A percentile compares a stretch with the other conserved stretches of the same genome.
phyloP scores from a whole-genome alignment of 805 yeast species.

The Spathaspora passalidarum region DNA sequence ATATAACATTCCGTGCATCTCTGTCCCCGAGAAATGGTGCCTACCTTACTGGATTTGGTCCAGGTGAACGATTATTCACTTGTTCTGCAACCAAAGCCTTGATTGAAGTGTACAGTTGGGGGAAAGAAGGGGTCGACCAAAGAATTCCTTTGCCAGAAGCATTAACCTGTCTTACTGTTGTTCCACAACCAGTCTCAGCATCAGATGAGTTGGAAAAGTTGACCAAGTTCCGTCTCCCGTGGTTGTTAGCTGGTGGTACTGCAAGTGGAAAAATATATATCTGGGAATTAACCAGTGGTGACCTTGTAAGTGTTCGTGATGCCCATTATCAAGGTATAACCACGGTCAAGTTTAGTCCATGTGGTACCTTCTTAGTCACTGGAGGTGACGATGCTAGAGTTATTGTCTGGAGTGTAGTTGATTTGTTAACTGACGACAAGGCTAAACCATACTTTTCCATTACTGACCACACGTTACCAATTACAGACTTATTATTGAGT shows the following conservation, averaged over 20 bases:
- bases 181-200: slow-evolving; percentile 29
- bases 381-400: slow-evolving; percentile 83
- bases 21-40: slow-evolving; percentile 46
- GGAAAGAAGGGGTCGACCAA: slow-evolving; percentile 73
- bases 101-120: slow-evolving; percentile 67
- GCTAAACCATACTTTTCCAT: slow-evolving; percentile 57
- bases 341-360: slow-evolving; percentile 53
- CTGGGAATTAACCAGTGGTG: slow-evolving; percentile 84
- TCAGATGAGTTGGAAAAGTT: slow-evolving; percentile 16
- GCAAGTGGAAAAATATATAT: slow-evolving; percentile 72
- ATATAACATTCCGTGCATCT: slow-evolving; percentile 51
- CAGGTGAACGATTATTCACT: slow-evolving; percentile 54
- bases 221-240: slow-evolving; percentile 51
- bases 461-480: slow-evolving; percentile 59
- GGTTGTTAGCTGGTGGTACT: slow-evolving; percentile 73
- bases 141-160: slow-evolving; percentile 83
- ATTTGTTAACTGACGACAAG: slow-evolving; percentile 43
- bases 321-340: slow-evolving; percentile 81
- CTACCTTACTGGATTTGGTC: slow-evolving; percentile 43
- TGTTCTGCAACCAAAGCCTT: slow-evolving; percentile 73
- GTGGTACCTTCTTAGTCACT: slow-evolving; percentile 65
- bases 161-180: slow-evolving; percentile 53
- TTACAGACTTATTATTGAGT: slow-evolving; percentile 46
- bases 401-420: slow-evolving; percentile 67
- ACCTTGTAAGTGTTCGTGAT: slow-evolving; percentile 66